Conservation (phyloP, 2,329 filamentous ascomycete genomes). For the Phaeosphaeriaceae sp. region DNA sequence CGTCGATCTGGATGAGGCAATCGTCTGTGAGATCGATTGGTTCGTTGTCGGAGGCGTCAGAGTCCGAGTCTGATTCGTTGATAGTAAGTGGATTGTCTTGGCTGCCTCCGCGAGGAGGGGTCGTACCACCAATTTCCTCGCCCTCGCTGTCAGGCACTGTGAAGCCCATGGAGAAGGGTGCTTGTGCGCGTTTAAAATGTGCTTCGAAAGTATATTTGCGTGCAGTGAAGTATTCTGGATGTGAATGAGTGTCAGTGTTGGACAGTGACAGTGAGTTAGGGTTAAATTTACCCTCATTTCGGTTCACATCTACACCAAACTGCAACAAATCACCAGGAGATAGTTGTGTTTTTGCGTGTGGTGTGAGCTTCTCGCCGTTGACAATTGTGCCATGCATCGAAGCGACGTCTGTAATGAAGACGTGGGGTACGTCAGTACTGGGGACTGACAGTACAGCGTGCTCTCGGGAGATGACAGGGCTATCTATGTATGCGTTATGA, state of each 20-base stretch:
- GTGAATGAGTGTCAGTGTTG: constrained; percentile 12
- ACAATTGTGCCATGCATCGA: constrained; percentile 69
- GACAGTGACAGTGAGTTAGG: neutral
- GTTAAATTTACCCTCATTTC: constrained; percentile 36
- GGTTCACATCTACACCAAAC: constrained; percentile 46
- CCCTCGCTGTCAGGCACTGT: constrained; percentile 42
- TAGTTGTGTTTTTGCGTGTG: constrained; percentile 30
- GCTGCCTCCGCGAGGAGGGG: constrained; percentile 24
- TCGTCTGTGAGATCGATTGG: constrained; percentile 13
- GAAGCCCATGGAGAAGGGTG: constrained; percentile 34
- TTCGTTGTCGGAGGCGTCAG: constrained; percentile 9
- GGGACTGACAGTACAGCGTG: constrained; percentile 61
- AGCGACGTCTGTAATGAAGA: constrained; percentile 61
- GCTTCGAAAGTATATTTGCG: constrained; percentile 40
- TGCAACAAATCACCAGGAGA: constrained; percentile 42
- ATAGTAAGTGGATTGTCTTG: constrained; percentile 38
- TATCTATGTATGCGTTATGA: constrained; percentile 72
- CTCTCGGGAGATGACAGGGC: constrained; percentile 72
- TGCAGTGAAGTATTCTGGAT: constrained; percentile 38
- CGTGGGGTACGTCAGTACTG: constrained; percentile 23
- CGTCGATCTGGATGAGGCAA: constrained; percentile 6
- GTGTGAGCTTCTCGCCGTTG: constrained; percentile 50
- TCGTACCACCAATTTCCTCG: constrained; percentile 23
- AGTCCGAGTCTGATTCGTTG: constrained; percentile 32
- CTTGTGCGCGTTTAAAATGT: constrained; percentile 9